Evolutionary conservation across 139 green algal species (phyloP), one percentile per base, ranked within the genome.

Genomic region (Chlamydomonas asymmetrica): DNA sequence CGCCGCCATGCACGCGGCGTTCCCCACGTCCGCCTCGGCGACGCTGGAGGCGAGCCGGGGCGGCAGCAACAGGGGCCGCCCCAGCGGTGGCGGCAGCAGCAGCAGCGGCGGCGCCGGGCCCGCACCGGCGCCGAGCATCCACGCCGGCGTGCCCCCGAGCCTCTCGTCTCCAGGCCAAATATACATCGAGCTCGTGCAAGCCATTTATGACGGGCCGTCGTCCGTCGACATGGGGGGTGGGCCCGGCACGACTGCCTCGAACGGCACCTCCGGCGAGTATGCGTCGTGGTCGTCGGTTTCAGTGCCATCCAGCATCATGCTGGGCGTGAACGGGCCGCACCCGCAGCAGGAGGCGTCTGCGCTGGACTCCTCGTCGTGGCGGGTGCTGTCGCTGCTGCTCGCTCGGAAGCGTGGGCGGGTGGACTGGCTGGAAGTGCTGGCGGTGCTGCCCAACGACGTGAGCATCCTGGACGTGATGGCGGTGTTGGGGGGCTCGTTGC

Each of bases 401-500:
- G 63, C 52, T 16, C 65, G 80, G 43, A 75, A 81, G 60, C 37
- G 67, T 9, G 66, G 62, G 3, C 60, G 75, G n/a, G 13, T 81
- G 45, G 75, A 81, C 50, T 66, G 65, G 0, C 7, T 80, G 67
- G 32, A 66, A 67, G 86, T 91, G 49, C 86, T 96, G 34, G 10
- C 50, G 5, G 74, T 90, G 65, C 78, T 96, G 35, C 90, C 91
- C 0, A 68, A 78, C 45, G 61, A 83, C 66, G 75, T 93, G 34
- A 66, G 82, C 0, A 76, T 94, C 7, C 5, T 56, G 4, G 80
- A 75, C 23, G 71, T 93, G 31, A 60, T 93, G 41, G 80, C 84
- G 1, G 95, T 93, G 73, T 78, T 97, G 63, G 83, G 89, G 50
- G 85, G 79, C 20, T 74, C 83, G 13, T 64, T 97, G 74, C 71